A percentile compares a stretch with the other conserved stretches of the same genome.
These are phyloP conservation scores for Nitzschia putrida DNA, from an alignment of 108 stramenopile genomes.

Conservation along the genomic window DNA sequence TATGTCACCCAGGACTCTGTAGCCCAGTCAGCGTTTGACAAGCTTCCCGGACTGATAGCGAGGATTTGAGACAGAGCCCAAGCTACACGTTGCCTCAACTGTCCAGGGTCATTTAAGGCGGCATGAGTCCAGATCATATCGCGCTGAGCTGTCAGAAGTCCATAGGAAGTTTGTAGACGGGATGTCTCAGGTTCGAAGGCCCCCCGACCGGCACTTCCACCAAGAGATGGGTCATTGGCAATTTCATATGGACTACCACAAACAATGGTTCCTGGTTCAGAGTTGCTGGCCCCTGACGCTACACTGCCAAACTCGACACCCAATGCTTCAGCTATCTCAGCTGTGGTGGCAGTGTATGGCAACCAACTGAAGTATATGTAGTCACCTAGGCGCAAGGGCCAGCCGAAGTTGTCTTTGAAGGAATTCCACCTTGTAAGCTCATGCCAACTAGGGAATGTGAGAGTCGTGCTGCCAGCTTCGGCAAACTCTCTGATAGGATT, in stretches of 20 bases:
- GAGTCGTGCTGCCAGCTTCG: neutral
- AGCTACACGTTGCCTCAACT: slow-evolving; percentile 75
- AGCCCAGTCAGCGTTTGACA: neutral
- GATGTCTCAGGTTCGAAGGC: neutral
- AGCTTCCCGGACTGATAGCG: slow-evolving; percentile 31
- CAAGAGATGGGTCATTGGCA: slow-evolving; percentile 24
- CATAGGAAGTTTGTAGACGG: neutral
- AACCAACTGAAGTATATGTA: neutral
- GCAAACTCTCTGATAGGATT: neutral
- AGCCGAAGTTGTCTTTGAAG: neutral
- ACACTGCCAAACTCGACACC: slow-evolving; percentile 41
- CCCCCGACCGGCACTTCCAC: neutral
- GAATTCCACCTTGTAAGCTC: neutral
- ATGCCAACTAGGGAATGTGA: neutral
- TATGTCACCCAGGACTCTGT: slow-evolving; percentile 46
- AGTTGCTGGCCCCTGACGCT: neutral
- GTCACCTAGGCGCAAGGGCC: neutral
- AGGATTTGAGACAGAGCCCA: slow-evolving; percentile 71
- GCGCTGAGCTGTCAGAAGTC: slow-evolving; percentile 24
- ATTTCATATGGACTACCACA: slow-evolving; percentile 56
- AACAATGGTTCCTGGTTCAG: slow-evolving; percentile 22
- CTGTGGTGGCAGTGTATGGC: neutral
- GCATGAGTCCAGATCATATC: slow-evolving; percentile 55
- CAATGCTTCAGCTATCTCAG: slow-evolving; percentile 25
- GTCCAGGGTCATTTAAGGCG: slow-evolving; percentile 60